phyloP scores from a whole-genome alignment of 176 grass and related monocot genomes.

The Elymus sibiricus region DNA sequence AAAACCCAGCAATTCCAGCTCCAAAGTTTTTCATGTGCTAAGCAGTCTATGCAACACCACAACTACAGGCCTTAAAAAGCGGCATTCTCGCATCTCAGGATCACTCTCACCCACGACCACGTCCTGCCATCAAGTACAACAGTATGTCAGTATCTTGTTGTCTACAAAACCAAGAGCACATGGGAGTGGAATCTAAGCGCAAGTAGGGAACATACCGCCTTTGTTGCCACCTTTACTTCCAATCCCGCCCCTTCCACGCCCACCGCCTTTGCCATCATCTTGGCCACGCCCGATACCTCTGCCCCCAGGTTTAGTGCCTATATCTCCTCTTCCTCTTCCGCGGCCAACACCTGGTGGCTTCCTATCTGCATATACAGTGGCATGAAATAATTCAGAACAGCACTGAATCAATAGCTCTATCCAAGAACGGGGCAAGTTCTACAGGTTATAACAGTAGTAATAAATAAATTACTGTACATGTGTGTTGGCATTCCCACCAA shows the following conservation, averaged over 20 bases:
- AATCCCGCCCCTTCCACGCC: constrained; percentile 63
- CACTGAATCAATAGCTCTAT: neutral
- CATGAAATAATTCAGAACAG: neutral
- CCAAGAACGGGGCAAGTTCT: neutral
- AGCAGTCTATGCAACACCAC: constrained; percentile 44
- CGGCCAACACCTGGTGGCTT: constrained; percentile 92
- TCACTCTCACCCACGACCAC: constrained; percentile 60
- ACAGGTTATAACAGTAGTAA: neutral
- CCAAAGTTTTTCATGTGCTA: constrained; percentile 43
- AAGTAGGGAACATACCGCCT: constrained; percentile 50
- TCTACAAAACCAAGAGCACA: neutral
- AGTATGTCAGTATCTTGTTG: neutral
- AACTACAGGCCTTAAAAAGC: constrained; percentile 50
- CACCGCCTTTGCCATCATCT: constrained; percentile 73
- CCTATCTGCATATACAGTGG: constrained; percentile 68
- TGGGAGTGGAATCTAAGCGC: neutral
- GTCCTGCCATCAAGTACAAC: constrained; percentile 41
- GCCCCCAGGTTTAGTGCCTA: constrained; percentile 51
- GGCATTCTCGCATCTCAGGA: constrained; percentile 24
- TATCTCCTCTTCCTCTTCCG: constrained; percentile 83
- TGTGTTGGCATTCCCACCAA: neutral
- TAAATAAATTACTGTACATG: neutral
- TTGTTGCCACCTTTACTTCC: constrained; percentile 67
- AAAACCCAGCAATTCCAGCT: constrained; percentile 21
- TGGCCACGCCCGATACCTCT: constrained; percentile 76